Conservation (phyloP, 768 basidiomycete genomes). For the Collybia sordida region DNA sequence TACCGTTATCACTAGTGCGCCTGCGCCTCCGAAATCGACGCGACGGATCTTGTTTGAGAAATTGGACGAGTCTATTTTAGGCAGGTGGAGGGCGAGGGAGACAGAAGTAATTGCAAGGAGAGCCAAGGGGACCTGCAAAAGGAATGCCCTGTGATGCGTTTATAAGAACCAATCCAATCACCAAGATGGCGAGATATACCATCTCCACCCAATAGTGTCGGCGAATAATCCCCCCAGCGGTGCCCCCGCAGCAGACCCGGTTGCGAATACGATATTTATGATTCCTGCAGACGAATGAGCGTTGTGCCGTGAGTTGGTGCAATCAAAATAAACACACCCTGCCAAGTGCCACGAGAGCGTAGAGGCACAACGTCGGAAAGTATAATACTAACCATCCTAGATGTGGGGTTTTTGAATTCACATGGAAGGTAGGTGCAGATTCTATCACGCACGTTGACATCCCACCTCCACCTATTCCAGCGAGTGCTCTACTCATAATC, state of each 20-base stretch:
- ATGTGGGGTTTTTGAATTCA: neutral
- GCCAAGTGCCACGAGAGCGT: slow-evolving; percentile 64
- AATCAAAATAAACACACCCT: slow-evolving; percentile 37
- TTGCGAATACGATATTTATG: slow-evolving; percentile 58
- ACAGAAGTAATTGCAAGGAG: slow-evolving; percentile 55
- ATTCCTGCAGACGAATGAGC: slow-evolving; percentile 34
- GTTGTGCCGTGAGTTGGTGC: no score
- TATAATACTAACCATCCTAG: slow-evolving; percentile 60
- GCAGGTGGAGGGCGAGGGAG: slow-evolving; percentile 52
- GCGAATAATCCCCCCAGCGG: slow-evolving; percentile 63
- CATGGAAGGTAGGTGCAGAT: neutral
- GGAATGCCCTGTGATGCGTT: slow-evolving; percentile 46
- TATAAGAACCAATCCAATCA: neutral
- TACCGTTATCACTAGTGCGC: slow-evolving; percentile 52
- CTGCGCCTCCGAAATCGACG: slow-evolving; percentile 64
- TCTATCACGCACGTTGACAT: slow-evolving; percentile 52
- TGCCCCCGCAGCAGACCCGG: slow-evolving; percentile 58
- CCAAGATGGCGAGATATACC: slow-evolving; percentile 28
- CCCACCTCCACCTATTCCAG: slow-evolving; percentile 63
- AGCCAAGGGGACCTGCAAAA: slow-evolving; percentile 58
- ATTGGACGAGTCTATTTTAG: slow-evolving; percentile 36
- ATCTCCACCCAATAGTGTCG: slow-evolving; percentile 69
- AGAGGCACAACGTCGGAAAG: slow-evolving; percentile 67
- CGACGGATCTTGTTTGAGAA: slow-evolving; percentile 53
- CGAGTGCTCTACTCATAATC: slow-evolving; percentile 51